Evolutionary conservation across 2,329 filamentous ascomycete species (phyloP).

Genomic region (Monosporascus cannonballus): DNA sequence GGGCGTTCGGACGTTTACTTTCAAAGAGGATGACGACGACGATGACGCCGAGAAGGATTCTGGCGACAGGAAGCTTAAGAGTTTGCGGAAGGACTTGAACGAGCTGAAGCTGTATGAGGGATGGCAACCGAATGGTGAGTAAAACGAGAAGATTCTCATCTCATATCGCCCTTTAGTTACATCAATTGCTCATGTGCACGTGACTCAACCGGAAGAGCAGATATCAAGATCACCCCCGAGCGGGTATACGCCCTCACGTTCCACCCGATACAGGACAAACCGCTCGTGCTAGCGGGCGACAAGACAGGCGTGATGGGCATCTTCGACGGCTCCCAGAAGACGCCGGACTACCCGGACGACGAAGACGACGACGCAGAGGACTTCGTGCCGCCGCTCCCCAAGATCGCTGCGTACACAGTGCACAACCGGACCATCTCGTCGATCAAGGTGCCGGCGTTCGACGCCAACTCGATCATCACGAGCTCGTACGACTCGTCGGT

Average conservation of each 20-base stretch:
- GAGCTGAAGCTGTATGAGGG: slow-evolving; percentile 73
- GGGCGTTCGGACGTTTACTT: slow-evolving; percentile 84
- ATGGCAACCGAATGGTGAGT: slow-evolving; percentile 71
- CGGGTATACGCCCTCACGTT: slow-evolving; percentile 82
- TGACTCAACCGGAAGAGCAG: slow-evolving; percentile 34
- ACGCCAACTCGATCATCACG: slow-evolving; percentile 71
- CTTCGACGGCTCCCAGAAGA: slow-evolving; percentile 76
- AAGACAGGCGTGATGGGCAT: slow-evolving; percentile 88
- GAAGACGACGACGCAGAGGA: slow-evolving; percentile 69
- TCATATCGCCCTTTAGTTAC: not conserved
- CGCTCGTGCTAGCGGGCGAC: slow-evolving; percentile 87
- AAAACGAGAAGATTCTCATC: not conserved
- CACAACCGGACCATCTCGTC: slow-evolving; percentile 84
- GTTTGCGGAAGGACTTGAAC: slow-evolving; percentile 70
- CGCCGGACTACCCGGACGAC: slow-evolving; percentile 42
- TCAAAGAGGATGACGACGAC: slow-evolving; percentile 70
- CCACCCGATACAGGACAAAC: slow-evolving; percentile 80
- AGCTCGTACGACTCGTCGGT: slow-evolving; percentile 93
- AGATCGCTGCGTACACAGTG: slow-evolving; percentile 84
- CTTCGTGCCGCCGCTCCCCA: slow-evolving; percentile 59
- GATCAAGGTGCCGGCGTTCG: slow-evolving; percentile 69
- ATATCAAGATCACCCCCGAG: slow-evolving; percentile 87
- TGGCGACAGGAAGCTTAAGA: slow-evolving; percentile 67
- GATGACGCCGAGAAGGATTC: slow-evolving; percentile 50
- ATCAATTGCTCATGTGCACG: not conserved